These are phyloP conservation scores for Akanthomyces lecanii DNA, from an alignment of 2,329 filamentous ascomycete genomes.

Conservation along the genomic window DNA sequence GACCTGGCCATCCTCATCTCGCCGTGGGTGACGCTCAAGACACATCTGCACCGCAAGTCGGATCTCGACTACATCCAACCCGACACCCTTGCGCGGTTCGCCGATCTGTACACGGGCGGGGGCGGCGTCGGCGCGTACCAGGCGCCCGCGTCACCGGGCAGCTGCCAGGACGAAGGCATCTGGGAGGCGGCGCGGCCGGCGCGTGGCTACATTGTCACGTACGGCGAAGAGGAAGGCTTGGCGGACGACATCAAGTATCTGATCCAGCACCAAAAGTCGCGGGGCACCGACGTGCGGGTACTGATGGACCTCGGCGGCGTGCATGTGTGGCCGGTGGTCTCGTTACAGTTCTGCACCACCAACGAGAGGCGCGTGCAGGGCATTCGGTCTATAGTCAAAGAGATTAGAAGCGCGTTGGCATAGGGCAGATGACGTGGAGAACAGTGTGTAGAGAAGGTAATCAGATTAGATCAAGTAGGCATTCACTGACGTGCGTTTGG, in stretches of 20 bases:
- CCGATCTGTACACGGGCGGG: constrained; percentile 59
- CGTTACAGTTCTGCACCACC: constrained; percentile 50
- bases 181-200: constrained; percentile 65
- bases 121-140: constrained; percentile 36
- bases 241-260: constrained; percentile 63
- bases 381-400: constrained; percentile 38
- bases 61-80: constrained; percentile 71
- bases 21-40: constrained; percentile 74
- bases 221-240: constrained; percentile 74
- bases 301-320: constrained; percentile 63
- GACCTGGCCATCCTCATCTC: constrained; percentile 68
- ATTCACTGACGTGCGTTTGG: constrained; percentile 30
- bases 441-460: constrained; percentile 18
- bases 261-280: constrained; percentile 49
- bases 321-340: constrained; percentile 78
- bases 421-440: constrained; percentile 2
- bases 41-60: constrained; percentile 62
- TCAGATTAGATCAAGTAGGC: constrained; percentile 66
- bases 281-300: constrained; percentile 50
- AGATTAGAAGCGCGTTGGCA: constrained; percentile 33
- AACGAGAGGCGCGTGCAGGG: constrained; percentile 49
- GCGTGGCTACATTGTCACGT: constrained; percentile 65
- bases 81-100: constrained; percentile 63
- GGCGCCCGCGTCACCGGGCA: constrained; percentile 58
- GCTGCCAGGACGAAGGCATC: constrained; percentile 59